Conservation (phyloP, 805 yeast genomes). For the Saccharomycopsis fodiens region DNA sequence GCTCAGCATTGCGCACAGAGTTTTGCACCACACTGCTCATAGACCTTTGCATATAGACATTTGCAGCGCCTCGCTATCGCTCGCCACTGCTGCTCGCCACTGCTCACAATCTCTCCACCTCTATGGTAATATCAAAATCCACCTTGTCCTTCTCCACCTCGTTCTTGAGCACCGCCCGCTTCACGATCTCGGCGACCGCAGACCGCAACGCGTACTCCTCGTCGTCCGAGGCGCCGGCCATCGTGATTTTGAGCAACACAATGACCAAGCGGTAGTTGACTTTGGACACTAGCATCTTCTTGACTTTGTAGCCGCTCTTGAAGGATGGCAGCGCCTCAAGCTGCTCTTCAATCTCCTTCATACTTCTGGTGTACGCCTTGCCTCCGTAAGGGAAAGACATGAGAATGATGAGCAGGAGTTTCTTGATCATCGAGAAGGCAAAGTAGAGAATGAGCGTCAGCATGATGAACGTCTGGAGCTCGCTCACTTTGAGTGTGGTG, state of each 20-base stretch:
- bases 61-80: too few relatives aligned
- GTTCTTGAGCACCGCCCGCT: conserved; percentile 26
- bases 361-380: conserved; percentile 31
- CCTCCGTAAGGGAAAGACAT: conserved; percentile 44
- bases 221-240: conserved; percentile 67
- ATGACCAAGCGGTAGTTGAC: conserved; percentile 56
- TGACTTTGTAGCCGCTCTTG: conserved; percentile 41
- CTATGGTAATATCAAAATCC: conserved; percentile 36
- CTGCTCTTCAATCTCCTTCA: conserved; percentile 33
- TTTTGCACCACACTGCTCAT: too few relatives aligned
- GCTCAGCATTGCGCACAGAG: too few relatives aligned
- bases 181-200: conserved; percentile 39
- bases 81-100: too few relatives aligned
- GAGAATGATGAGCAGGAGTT: conserved; percentile 45
- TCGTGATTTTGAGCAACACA: conserved; percentile 44
- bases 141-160: conserved; percentile 22
- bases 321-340: conserved; percentile 45
- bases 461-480: conserved; percentile 38
- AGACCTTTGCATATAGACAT: too few relatives aligned
- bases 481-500: conserved; percentile 31
- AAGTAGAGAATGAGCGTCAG: conserved; percentile 38
- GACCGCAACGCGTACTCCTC: conserved; percentile 53
- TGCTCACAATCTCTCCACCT: conserved; percentile 28
- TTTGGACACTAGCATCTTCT: conserved; percentile 45
- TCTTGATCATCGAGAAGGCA: conserved; percentile 45